Evolutionary conservation across 352 stramenopile species (phyloP), one percentile per base, ranked within the genome.

Genomic region (Pythium monospermum): DNA sequence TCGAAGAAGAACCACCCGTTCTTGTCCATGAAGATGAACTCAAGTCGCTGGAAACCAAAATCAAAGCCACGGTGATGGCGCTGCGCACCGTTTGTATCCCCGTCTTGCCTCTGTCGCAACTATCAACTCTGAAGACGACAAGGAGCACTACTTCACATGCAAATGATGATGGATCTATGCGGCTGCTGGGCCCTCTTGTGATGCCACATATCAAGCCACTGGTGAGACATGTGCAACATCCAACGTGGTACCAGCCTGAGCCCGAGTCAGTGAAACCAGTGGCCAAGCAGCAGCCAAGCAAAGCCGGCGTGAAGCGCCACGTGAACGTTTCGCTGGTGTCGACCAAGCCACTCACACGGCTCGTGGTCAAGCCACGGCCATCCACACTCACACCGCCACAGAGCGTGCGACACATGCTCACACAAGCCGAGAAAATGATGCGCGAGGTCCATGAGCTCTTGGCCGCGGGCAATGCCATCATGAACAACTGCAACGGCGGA

Each of bases 361-460:
- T 65, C 11, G 48, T 61, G 6, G 42, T 66, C 16, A 59, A 64
- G 37, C 40, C 57, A 2, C 44, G 51, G 31, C 54, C 60, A 6
- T 56, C 53, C 21, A 63, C 41, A 25, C 31, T 58, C 11, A 54
- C 49, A 16, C 41, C 43, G n/a, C 37, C 48, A 6, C 41, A 58
- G 23, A 58, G 47, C 25, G 49, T 71, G 4, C 43, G 53, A 18
- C 57, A 49, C 16, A 71, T 71, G 62, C 49, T 71, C 13, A 47
- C 63, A 30, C 57, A 71, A 21, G 52, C 67, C 13, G 58, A 71
- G 21, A 43, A 36, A 23, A 71, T 71, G 62, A 61, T 61, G 48
- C 52, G 41, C 13, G 62, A 71, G 37, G 52, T 58, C 13, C 49
- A 64, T 5, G 56, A 53, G 40, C 41, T 71, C 18, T 18, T 67